Conservation (phyloP, 129 eudicot species). For the Scalesia atractyloides region DNA sequence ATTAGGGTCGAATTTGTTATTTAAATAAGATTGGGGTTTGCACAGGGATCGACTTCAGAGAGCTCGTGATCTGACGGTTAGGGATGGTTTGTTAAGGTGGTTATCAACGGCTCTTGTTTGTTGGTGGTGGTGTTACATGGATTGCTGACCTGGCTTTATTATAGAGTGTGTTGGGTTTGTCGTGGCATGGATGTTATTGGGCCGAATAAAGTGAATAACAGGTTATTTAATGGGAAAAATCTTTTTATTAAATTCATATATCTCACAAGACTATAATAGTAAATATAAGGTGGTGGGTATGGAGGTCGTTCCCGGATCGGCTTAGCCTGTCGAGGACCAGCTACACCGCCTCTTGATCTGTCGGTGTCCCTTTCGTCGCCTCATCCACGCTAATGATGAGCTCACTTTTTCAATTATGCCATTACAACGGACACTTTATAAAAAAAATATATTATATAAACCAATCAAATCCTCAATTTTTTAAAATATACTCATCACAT, state of each 20-base stretch:
- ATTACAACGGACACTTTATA: too few species aligned
- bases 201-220: background rate
- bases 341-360: too few species aligned
- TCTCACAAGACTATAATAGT: background rate
- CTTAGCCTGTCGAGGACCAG: too few species aligned
- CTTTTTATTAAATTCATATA: too few species aligned
- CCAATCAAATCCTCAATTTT: too few species aligned
- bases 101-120: conserved; percentile 19
- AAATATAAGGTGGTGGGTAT: too few species aligned
- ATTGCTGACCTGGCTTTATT: conserved; percentile 35
- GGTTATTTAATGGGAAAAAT: background rate
- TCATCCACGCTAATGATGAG: too few species aligned
- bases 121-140: conserved; percentile 12
- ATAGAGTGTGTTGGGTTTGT: background rate
- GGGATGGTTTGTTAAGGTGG: conserved; percentile 11
- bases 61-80: conserved; percentile 39
- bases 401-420: too few species aligned
- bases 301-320: too few species aligned
- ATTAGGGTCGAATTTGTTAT: conserved; percentile 20
- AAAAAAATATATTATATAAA: too few species aligned
- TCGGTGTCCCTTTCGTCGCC: too few species aligned
- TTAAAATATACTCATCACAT: too few species aligned
- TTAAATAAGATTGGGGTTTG: conserved; percentile 36
- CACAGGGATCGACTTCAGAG: conserved; percentile 21
- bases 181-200: background rate